phyloP scores from a whole-genome alignment of 345 rosid genomes.

The Citrus medica region DNA sequence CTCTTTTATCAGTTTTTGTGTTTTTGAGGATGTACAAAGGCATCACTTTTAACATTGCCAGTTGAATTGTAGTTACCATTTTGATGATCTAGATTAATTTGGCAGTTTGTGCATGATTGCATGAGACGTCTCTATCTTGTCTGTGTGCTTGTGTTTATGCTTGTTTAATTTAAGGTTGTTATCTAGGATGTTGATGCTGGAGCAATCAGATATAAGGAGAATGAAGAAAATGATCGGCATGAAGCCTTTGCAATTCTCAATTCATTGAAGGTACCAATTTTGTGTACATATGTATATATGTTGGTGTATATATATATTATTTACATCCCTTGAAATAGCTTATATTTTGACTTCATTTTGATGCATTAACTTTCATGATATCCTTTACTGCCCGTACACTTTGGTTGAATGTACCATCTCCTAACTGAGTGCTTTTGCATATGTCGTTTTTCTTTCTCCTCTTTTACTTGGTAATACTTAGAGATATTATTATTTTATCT shows the following conservation, averaged over 20 bases:
- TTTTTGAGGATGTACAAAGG: neutral
- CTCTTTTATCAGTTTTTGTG: neutral
- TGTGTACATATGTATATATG: neutral
- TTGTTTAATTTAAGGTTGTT: neutral
- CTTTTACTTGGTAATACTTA: neutral
- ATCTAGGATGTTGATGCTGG: slow-evolving; percentile 72
- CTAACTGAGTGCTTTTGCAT: neutral
- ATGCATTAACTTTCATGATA: slow-evolving; percentile 2
- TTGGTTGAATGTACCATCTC: neutral
- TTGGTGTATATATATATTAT: neutral
- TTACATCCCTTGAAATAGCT: neutral
- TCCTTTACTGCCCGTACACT: neutral
- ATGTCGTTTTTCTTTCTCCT: neutral
- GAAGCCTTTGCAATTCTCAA: slow-evolving; percentile 54
- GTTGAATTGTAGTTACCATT: neutral
- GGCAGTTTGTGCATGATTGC: neutral
- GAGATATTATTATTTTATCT: neutral
- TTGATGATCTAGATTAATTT: slow-evolving; percentile 4
- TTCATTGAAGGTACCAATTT: slow-evolving; percentile 55
- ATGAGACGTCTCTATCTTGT: neutral
- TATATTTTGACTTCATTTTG: neutral
- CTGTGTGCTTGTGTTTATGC: neutral
- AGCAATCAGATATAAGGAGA: slow-evolving; percentile 46
- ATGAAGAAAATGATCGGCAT: slow-evolving; percentile 33
- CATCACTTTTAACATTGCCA: neutral